Evolutionary conservation across 768 basidiomycete genomes (phyloP).

Genomic region (Coprinellus micaceus): DNA sequence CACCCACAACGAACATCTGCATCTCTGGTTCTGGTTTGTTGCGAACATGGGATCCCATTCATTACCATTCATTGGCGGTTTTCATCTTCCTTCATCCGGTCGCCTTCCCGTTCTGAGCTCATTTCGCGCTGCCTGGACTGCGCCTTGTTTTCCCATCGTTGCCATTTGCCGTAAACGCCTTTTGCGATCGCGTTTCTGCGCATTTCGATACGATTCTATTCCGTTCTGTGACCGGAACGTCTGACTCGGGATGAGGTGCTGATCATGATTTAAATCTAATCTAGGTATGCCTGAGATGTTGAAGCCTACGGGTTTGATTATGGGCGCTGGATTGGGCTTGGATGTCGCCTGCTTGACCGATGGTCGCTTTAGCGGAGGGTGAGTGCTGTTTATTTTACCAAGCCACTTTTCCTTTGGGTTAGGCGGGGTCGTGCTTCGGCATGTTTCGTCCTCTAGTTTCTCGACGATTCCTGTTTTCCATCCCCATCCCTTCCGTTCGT

Average conservation of each 20-base stretch:
- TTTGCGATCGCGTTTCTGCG: constrained; percentile 13
- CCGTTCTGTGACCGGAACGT: constrained; percentile 3
- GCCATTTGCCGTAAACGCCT: constrained; percentile 15
- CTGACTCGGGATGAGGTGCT: constrained; percentile 5
- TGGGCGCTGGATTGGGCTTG: constrained; percentile 94
- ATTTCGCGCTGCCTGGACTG: too few species aligned
- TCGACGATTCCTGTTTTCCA: neutral
- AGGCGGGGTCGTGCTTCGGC: neutral
- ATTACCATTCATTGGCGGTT: neutral
- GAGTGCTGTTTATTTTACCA: constrained; percentile 28
- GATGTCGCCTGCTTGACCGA: constrained; percentile 98
- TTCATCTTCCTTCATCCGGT: neutral
- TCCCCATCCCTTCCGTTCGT: neutral
- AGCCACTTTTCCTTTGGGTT: constrained; percentile 11
- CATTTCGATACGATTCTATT: too few species aligned
- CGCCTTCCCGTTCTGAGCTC: too few species aligned
- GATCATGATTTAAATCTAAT: constrained; percentile 4
- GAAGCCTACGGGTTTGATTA: constrained; percentile 95
- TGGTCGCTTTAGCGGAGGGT: constrained; percentile 98
- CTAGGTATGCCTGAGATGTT: constrained; percentile 99
- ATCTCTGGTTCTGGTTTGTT: too few species aligned
- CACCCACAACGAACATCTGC: too few species aligned
- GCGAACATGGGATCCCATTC: too few species aligned
- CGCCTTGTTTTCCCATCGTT: constrained; percentile 22
- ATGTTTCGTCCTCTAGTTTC: neutral